Evolutionary conservation across 2,329 filamentous ascomycete genomes (phyloP).

Genomic region (Zymoseptoria tritici): DNA sequence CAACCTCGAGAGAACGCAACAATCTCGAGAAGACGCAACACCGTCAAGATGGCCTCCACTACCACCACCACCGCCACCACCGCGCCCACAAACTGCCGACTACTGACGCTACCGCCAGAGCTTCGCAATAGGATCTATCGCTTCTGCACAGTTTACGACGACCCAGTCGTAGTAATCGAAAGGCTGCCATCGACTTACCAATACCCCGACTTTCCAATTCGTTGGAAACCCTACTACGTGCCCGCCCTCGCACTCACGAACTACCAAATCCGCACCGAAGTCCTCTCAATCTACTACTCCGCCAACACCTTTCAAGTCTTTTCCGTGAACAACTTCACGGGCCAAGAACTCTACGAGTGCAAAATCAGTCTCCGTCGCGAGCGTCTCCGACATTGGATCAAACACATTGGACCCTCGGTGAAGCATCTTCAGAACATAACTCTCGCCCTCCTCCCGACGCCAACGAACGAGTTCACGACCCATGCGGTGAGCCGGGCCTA

Average conservation of each 20-base stretch:
- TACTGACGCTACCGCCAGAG: constrained; percentile 12
- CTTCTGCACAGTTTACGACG: constrained; percentile 6
- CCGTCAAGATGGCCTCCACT: not conserved
- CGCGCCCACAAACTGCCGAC: not conserved
- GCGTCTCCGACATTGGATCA: not conserved
- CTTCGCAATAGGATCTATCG: constrained; percentile 9
- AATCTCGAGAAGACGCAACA: not conserved
- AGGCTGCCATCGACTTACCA: not conserved
- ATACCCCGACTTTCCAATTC: too few relatives aligned
- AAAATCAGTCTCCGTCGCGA: not conserved
- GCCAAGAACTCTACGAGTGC: too few relatives aligned
- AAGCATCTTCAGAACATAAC: not conserved
- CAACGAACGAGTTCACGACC: not conserved
- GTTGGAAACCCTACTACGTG: not conserved
- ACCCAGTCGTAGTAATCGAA: not conserved
- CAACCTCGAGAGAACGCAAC: not conserved
- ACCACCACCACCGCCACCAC: not conserved
- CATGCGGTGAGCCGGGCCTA: not conserved
- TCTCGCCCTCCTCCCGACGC: not conserved
- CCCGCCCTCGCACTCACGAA: not conserved
- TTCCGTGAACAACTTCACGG: not conserved
- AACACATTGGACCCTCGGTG: not conserved
- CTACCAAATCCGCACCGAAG: constrained; percentile 1
- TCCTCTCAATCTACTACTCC: constrained; percentile 1
- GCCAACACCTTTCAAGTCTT: not conserved